A percentile compares a stretch with the other conserved stretches of the same genome.
These are phyloP conservation scores for Blastomyces parvus DNA, from an alignment of 2,329 filamentous ascomycete genomes.

Conservation along the genomic window DNA sequence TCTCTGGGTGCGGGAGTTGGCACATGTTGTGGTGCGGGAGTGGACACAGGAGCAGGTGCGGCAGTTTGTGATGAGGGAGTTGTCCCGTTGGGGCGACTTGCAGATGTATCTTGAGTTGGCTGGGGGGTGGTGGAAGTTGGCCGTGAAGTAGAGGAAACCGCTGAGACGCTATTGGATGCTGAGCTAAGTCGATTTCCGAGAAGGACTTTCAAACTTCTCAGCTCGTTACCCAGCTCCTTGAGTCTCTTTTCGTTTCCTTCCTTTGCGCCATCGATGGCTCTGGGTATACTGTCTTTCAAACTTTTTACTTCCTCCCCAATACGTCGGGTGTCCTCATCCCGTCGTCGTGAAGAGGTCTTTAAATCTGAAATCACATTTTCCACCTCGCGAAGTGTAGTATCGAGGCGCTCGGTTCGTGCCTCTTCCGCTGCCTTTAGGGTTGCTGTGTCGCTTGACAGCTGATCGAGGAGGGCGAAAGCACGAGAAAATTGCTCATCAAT, in stretches of 20 bases:
- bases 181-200: slow-evolving; percentile 54
- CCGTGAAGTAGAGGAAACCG: slow-evolving; percentile 24
- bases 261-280: slow-evolving; percentile 79
- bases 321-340: slow-evolving; percentile 79
- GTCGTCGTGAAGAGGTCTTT: slow-evolving; percentile 67
- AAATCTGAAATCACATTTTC: slow-evolving; percentile 73
- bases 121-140: slow-evolving; percentile 19
- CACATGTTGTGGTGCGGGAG: slow-evolving; percentile 18
- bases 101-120: slow-evolving; percentile 19
- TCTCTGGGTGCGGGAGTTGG: slow-evolving; percentile 25
- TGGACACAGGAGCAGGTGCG: slow-evolving; percentile 20
- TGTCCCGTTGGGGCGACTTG: slow-evolving; percentile 20
- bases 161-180: slow-evolving; percentile 24
- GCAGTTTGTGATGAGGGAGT: slow-evolving; percentile 24
- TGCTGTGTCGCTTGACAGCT: slow-evolving; percentile 82
- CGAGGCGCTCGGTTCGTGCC: slow-evolving; percentile 70
- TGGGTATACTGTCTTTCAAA: slow-evolving; percentile 76
- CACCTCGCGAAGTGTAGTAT: slow-evolving; percentile 70
- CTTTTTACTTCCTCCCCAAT: slow-evolving; percentile 77
- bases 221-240: slow-evolving; percentile 73
- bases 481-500: slow-evolving; percentile 92
- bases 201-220: slow-evolving; percentile 86
- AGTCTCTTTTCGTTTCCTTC: slow-evolving; percentile 70
- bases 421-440: slow-evolving; percentile 79
- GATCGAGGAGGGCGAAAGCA: slow-evolving; percentile 83